Evolutionary conservation across 371 early-diverging fungal species (phyloP), one percentile per base, ranked within the genome.

Genomic region (Lichtheimia ramosa): DNA sequence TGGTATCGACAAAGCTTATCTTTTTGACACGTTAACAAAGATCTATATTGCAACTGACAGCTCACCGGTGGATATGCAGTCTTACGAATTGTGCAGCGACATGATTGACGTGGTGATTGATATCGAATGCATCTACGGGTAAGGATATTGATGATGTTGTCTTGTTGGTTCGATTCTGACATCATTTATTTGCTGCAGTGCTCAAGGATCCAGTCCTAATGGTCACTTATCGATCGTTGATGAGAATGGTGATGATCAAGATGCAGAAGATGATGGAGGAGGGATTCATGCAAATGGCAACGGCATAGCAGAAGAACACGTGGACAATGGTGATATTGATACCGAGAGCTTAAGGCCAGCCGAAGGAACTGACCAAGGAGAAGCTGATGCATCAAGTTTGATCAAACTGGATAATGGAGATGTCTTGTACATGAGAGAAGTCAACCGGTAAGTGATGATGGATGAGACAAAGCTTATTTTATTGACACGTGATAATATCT

Each of bases 41-140:
- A 88, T 97, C 27, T 97, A 96, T 63, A 85, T 97, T 59, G 96
- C 98, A 3, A 96, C 96, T 5, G 98, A 97, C 61, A 87, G 90
- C 49, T 92, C 96, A 2, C 97, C 98, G 3, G 95, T 94, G 28
- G 95, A 95, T 64, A 86, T 94, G 77, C 93, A 94, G 62, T 86
- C 90, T 2, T 97, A 95, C 73, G 92, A 92, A 73, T 85, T 97
- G 41, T 95, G 97, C 64, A 86, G 89, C 50, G 94, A 97, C 68
- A 96, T 95, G 89, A 94, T 97, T 72, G 97, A 95, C 60, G 94
- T 94, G 20, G 86, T 93, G 53, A 86, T 95, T 46, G 96, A 96
- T 68, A 79, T 97, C 21, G 83, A 90, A 3, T 73, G 75, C 20
- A 88, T 96, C 52, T 96, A 94, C 63, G 88, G 89, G 84, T 86